Base-by-base conservation (phyloP, 2,329 filamentous ascomycete species). In the Xylariaceae sp. region DNA sequence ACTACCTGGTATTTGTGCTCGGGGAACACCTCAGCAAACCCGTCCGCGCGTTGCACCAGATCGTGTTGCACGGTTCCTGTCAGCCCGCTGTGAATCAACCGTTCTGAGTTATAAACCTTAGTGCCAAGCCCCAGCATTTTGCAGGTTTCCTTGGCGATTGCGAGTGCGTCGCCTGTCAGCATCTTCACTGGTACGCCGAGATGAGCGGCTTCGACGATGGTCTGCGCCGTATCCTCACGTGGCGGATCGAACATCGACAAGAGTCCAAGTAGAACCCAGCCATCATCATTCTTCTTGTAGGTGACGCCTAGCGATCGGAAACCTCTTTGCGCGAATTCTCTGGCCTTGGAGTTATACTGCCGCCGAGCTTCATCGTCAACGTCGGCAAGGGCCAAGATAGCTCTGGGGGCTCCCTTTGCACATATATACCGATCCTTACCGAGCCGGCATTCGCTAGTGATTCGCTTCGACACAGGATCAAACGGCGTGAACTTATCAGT, bases 161-260 rank as follows among this genome's bases (percentile, higher is more conserved):
- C 85, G 61, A 89, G 86, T 57, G 86, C 86, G 66, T 89, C 86
- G 80, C 86, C 86, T 73, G 86, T 89, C 70, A 89, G 75, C 86
- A 89, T 89, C 81, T 89, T 89, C 60, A 89, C 86, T 58, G 81
- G 82, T 32, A 89, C 84, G 76, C 86, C 86, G 50, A 89, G 83
- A 67, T 85, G 80, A 69, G 87, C 83, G 56, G 86, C 85, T 73
- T 89, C 85, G 63, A 86, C 74, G 64, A 89, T 89, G 58, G 86
- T 89, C 73, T 88, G 85, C 58, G 86, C 86, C 55, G 86, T 89
- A 68, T 89, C 86, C 63, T 87, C 85, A 76, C 86, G 85, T 54
- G 86, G 86, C 65, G 86, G 86, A 68, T 89, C 86, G 74, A 89
- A 89, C 82, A 89, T 87, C 64, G 86, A 86, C 68, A 89, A 78